A percentile compares a stretch with the other conserved stretches of the same genome.
phyloP scores from a whole-genome alignment of 495 filamentous ascomycete genomes.

The Xylaria intraflava region DNA sequence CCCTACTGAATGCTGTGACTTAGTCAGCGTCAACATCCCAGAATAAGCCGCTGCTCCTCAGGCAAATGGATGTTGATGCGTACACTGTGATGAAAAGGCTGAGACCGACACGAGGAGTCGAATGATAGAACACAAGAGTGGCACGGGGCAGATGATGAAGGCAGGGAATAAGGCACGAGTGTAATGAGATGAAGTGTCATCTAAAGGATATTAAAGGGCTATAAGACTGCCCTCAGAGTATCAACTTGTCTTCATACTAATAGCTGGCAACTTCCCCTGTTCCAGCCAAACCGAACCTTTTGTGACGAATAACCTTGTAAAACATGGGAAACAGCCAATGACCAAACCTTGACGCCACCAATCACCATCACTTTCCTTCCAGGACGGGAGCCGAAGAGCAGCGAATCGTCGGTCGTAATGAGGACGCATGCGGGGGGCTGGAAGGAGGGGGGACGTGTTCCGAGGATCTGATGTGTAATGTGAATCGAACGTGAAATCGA shows the following conservation, averaged over 20 bases:
- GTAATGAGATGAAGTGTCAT: conserved; percentile 10
- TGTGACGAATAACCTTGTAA: conserved; percentile 6
- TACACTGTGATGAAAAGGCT: background rate
- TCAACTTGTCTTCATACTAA: conserved; percentile 12
- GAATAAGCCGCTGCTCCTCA: background rate
- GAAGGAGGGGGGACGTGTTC: conserved; percentile 2
- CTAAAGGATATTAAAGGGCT: conserved; percentile 12
- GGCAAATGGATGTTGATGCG: background rate
- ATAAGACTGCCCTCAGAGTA: background rate
- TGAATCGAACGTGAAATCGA: conserved; percentile 8
- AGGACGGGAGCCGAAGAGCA: conserved; percentile 3
- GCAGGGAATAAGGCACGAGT: conserved; percentile 1
- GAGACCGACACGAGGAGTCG: background rate
- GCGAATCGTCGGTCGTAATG: conserved; percentile 1
- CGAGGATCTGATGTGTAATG: conserved; percentile 1
- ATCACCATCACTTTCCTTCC: conserved; percentile 11
- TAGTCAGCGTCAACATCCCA: background rate
- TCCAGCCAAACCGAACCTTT: conserved; percentile 11
- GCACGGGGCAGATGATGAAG: conserved; percentile 1
- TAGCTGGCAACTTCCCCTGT: conserved; percentile 9
- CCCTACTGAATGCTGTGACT: background rate
- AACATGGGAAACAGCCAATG: conserved; percentile 8
- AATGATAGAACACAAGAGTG: background rate
- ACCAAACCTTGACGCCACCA: conserved; percentile 14
- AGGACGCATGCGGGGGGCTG: conserved; percentile 1